Conservation (phyloP, 2,329 filamentous ascomycete species). For the Hawksworthiomyces lignivorus region DNA sequence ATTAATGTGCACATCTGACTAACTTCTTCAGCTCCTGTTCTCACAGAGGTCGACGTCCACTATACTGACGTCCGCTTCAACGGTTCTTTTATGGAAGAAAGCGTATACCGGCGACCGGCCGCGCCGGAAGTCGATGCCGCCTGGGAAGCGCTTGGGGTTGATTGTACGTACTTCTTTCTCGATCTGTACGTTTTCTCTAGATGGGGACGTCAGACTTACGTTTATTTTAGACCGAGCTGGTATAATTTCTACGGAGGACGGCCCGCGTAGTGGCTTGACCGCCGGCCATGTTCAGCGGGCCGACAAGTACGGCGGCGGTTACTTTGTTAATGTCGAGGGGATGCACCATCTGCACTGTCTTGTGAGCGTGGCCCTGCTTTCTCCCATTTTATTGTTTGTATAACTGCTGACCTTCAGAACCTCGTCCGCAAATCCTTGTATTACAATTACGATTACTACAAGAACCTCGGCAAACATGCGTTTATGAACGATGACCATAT, state of each 20-base stretch:
- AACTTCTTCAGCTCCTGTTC: slow-evolving; percentile 23
- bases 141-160: slow-evolving; percentile 33
- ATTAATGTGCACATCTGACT: too few relatives aligned
- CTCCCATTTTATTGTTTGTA: background rate
- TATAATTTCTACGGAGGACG: slow-evolving; percentile 41
- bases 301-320: slow-evolving; percentile 50
- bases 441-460: slow-evolving; percentile 54
- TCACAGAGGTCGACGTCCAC: slow-evolving; percentile 25
- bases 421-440: slow-evolving; percentile 49
- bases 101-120: slow-evolving; percentile 41
- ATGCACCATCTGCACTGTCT: slow-evolving; percentile 52
- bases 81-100: slow-evolving; percentile 47
- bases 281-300: slow-evolving; percentile 47
- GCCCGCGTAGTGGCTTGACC: slow-evolving; percentile 41
- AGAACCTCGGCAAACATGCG: slow-evolving; percentile 37
- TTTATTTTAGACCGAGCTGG: slow-evolving; percentile 36
- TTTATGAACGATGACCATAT: slow-evolving; percentile 50
- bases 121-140: slow-evolving; percentile 48
- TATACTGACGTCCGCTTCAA: slow-evolving; percentile 39
- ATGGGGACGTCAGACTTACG: too few relatives aligned
- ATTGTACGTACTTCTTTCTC: slow-evolving; percentile 27
- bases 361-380: slow-evolving; percentile 23
- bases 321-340: slow-evolving; percentile 49
- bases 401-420: slow-evolving; percentile 31
- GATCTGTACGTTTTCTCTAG: too few relatives aligned